Base-by-base conservation (phyloP, 2,329 filamentous ascomycete genomes). In the Aspergillus sp. region DNA sequence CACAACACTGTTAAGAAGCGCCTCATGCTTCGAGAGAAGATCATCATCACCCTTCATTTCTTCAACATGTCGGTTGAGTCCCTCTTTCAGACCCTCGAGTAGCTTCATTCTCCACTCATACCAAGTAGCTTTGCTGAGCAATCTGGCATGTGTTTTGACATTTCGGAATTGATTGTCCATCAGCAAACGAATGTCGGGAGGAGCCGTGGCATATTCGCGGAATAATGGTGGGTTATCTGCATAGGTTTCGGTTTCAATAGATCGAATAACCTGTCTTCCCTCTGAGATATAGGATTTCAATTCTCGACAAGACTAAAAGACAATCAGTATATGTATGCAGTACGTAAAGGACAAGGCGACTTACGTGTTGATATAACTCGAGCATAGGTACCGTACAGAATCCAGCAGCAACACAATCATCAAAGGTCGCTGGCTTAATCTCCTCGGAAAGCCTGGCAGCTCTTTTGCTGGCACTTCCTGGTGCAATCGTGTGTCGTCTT, bases 81-180 rank as follows among this genome's bases (percentile, higher is more conserved):
- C 90, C 54, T 89, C 83, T 60, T 86, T 90, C 32, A 98, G 76
- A 12, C 88, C 86, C 44, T 90, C 77, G 28, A 87, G 83, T 26
- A 97, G 77, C 58, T 93, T 91, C 76, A 88, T 91, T 33, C 93
- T 85, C 93, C 93, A 98, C 59, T 91, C 86, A 64, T 98, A 98
- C 93, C 93, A 98, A 74, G 93, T 90, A 45, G 88, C 89, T 63
- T 96, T 96, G 70, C 91, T 96, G 40, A 90, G 74, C 10, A 96
- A 76, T 27, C 93, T 81, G 11, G 91, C 89, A 64, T 95, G 87
- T 0, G 89, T 90, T 72, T 96, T 97, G 66, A 95, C 86, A 59
- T 97, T 96, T 66, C 95, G 93, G 74, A 98, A 93, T 62, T 97
- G 90, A 52, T 88, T 93, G 69, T 98, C 91, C 84, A 98, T 94